phyloP scores from a whole-genome alignment of 2,329 filamentous ascomycete species.

The Chrysosporium keratinophilum region DNA sequence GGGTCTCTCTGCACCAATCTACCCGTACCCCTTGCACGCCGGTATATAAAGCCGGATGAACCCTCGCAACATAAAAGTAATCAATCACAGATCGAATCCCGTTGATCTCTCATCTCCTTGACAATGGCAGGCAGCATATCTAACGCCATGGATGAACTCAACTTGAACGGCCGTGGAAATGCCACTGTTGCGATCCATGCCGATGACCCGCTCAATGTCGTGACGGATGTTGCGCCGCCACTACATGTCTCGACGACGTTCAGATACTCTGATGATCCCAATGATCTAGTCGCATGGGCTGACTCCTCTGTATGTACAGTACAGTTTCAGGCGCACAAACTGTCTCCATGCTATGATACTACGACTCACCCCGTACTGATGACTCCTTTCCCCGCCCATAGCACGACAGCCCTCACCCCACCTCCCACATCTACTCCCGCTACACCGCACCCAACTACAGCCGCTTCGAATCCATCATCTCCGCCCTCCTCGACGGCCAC shows the following conservation, averaged over 20 bases:
- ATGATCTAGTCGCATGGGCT: constrained; percentile 46
- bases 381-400: background rate
- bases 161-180: constrained; percentile 29
- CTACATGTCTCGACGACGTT: constrained; percentile 89
- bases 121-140: background rate
- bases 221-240: constrained; percentile 73
- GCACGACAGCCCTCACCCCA: constrained; percentile 17
- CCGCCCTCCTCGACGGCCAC: constrained; percentile 53
- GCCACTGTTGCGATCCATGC: constrained; percentile 70
- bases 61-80: background rate
- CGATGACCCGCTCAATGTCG: constrained; percentile 63
- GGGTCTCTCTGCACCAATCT: too few species aligned
- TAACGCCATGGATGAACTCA: constrained; percentile 6
- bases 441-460: constrained; percentile 66
- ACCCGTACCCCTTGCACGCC: background rate
- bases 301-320: constrained; percentile 32
- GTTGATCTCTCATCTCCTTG: background rate
- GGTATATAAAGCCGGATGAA: background rate
- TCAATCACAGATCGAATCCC: too few species aligned
- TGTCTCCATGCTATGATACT: too few species aligned
- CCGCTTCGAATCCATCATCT: constrained; percentile 74
- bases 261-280: constrained; percentile 64
- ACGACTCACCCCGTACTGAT: too few species aligned
- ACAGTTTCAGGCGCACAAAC: too few species aligned
- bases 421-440: constrained; percentile 71